Conservation (phyloP, 2,329 filamentous ascomycete genomes). For the Sporothrix brunneoviolacea region DNA sequence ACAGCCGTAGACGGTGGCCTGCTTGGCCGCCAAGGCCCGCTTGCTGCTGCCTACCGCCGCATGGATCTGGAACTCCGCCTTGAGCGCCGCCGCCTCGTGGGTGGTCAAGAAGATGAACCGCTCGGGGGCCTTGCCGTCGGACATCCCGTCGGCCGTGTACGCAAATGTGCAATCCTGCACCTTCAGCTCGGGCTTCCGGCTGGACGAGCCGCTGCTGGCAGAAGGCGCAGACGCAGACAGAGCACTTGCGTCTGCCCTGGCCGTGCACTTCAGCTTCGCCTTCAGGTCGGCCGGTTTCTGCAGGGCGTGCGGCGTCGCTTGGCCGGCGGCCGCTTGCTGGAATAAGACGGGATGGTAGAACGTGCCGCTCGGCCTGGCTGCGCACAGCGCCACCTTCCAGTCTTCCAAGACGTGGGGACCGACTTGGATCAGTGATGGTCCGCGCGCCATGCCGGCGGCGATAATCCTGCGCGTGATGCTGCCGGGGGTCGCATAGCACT, state of each 20-base stretch:
- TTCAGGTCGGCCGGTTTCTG: background rate
- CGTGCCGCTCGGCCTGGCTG: background rate
- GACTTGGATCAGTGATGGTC: conserved; percentile 4
- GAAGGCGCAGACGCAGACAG: too few relatives aligned
- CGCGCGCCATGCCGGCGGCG: background rate
- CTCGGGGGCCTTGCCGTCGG: conserved; percentile 3
- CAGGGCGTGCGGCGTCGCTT: background rate
- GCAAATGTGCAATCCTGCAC: background rate
- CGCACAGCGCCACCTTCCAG: conserved; percentile 1
- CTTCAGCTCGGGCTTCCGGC: background rate
- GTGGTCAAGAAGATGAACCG: conserved; percentile 15
- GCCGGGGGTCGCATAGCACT: conserved; percentile 11
- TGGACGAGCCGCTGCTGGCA: too few relatives aligned
- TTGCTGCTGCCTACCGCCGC: background rate
- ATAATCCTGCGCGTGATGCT: background rate
- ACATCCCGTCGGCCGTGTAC: background rate
- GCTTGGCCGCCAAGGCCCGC: too few relatives aligned
- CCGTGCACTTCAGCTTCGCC: background rate
- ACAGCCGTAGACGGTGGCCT: conserved; percentile 11
- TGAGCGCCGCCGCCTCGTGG: conserved; percentile 1
- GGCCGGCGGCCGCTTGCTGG: background rate
- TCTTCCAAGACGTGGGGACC: background rate
- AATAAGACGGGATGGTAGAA: conserved; percentile 8
- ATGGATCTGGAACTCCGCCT: conserved; percentile 1
- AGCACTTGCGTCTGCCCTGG: background rate